phyloP scores from a whole-genome alignment of 495 filamentous ascomycete genomes.

The Cenococcum geophilum region DNA sequence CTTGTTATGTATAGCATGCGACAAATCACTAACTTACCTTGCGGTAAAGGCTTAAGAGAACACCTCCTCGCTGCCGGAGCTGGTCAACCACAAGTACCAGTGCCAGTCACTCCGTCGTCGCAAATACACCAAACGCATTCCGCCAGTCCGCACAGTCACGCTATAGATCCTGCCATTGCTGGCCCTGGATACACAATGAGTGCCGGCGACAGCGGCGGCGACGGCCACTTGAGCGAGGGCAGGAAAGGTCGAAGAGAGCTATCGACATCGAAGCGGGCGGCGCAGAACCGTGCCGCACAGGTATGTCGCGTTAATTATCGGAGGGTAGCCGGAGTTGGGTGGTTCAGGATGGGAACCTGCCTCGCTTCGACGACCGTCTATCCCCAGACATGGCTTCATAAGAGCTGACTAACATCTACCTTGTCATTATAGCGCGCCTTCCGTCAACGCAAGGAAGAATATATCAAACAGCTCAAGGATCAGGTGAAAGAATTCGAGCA shows the following conservation, averaged over 20 bases:
- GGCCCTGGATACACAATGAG: conserved; percentile 34
- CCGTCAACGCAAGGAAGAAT: conserved; percentile 93
- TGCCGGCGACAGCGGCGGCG: conserved; percentile 29
- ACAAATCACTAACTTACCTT: conserved; percentile 26
- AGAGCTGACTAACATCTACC: conserved; percentile 16
- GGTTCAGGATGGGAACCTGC: not conserved
- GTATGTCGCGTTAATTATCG: conserved; percentile 45
- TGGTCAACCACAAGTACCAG: conserved; percentile 22
- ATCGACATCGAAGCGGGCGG: conserved; percentile 89
- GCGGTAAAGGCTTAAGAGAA: conserved; percentile 37
- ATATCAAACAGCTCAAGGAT: conserved; percentile 94
- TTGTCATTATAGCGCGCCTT: conserved; percentile 69
- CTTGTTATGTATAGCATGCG: not conserved
- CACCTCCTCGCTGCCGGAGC: conserved; percentile 40
- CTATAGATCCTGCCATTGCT: conserved; percentile 39
- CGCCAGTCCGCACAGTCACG: conserved; percentile 32
- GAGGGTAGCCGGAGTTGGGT: not conserved
- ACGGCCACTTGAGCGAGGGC: conserved; percentile 31
- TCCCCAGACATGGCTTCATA: not conserved
- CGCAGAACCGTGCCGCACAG: conserved; percentile 95
- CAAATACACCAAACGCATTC: conserved; percentile 15
- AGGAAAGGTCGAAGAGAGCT: conserved; percentile 72
- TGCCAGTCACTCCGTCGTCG: conserved; percentile 4
- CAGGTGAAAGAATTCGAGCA: conserved; percentile 70
- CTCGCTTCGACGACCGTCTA: conserved; percentile 9